These are phyloP conservation scores for Solanum etuberosum DNA, from an alignment of 257 asterid genomes.

Conservation along the genomic window DNA sequence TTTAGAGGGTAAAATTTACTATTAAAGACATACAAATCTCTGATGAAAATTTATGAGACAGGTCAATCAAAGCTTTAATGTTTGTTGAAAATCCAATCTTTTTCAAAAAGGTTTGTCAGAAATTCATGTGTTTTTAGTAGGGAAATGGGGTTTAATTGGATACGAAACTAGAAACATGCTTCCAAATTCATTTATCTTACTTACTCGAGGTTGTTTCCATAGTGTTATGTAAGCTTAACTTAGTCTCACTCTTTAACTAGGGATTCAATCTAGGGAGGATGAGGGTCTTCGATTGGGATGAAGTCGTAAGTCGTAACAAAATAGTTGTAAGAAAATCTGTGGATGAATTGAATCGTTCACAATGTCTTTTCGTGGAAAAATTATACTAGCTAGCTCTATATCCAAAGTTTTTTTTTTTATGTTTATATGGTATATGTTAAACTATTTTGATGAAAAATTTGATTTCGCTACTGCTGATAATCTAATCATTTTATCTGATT, in stretches of 20 bases:
- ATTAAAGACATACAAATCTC: fast-evolving
- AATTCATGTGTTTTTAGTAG: not conserved
- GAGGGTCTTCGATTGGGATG: not conserved
- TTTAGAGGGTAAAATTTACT: not conserved
- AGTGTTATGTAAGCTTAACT: not conserved
- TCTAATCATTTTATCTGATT: not conserved
- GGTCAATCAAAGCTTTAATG: not conserved
- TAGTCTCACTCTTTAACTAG: not conserved
- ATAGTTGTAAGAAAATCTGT: not conserved
- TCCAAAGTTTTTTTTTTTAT: fast-evolving
- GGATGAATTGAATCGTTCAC: not conserved
- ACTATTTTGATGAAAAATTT: not conserved
- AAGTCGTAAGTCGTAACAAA: not conserved
- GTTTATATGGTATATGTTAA: not conserved
- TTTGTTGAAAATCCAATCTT: not conserved
- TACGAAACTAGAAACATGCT: not conserved
- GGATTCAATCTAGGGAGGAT: not conserved
- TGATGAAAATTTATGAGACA: not conserved
- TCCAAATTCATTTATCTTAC: not conserved
- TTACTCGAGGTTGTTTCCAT: not conserved
- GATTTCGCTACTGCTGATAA: fast-evolving
- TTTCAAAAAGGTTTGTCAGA: not conserved
- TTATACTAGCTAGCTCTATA: not conserved
- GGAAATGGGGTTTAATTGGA: not conserved
- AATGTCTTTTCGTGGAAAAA: not conserved